Conservation (phyloP, 83 land plant species). For the Diphasiastrum complanatum region DNA sequence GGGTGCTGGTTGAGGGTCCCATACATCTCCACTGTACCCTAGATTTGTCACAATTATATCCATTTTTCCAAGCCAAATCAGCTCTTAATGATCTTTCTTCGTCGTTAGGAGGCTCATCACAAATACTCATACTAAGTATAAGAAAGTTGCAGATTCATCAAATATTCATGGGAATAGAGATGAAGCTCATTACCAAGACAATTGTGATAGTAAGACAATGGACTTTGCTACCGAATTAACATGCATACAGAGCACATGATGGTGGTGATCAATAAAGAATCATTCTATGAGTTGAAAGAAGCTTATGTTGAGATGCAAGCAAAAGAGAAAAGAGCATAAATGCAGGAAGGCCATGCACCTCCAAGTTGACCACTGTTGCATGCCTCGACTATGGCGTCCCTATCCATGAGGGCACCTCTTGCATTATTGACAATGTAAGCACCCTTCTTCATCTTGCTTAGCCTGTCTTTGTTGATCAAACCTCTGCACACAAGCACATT, state of each 20-base stretch:
- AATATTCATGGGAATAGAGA: too few relatives aligned
- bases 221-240: too few relatives aligned
- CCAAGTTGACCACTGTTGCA: conserved; percentile 74
- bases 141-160: too few relatives aligned
- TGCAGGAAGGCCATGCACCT: conserved; percentile 31
- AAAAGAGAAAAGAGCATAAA: not conserved
- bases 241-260: too few relatives aligned
- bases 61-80: not conserved
- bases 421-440: conserved; percentile 89
- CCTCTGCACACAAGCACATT: conserved; percentile 42
- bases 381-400: conserved; percentile 81
- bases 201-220: too few relatives aligned
- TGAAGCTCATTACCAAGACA: too few relatives aligned
- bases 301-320: not conserved
- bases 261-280: not conserved
- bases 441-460: conserved; percentile 74
- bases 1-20: conserved; percentile 89
- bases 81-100: not conserved
- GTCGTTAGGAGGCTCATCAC: not conserved
- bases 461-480: conserved; percentile 64
- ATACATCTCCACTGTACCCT: conserved; percentile 98
- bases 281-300: not conserved
- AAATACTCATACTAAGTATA: too few relatives aligned
- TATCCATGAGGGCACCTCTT: conserved; percentile 85
- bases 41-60: conserved; percentile 8